phyloP scores from a whole-genome alignment of 2,329 filamentous ascomycete genomes.

The Bipolaris cookei region DNA sequence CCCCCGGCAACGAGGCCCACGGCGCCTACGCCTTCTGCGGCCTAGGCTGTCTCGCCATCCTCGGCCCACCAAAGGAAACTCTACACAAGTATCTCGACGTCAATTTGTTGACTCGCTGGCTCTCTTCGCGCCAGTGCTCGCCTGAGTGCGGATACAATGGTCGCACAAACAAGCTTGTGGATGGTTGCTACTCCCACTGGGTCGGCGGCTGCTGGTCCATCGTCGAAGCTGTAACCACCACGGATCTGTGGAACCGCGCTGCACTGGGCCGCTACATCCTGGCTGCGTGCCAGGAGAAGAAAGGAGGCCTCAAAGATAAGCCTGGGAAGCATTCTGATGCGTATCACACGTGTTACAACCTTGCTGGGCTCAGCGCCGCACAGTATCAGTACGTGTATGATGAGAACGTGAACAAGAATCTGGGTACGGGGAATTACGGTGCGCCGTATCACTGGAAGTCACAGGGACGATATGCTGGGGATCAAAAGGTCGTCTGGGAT shows the following conservation, averaged over 20 bases:
- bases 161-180: conserved; percentile 95
- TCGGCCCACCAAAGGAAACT: conserved; percentile 77
- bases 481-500: conserved; percentile 63
- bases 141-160: conserved; percentile 94
- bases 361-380: conserved; percentile 81
- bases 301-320: conserved; percentile 90
- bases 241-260: conserved; percentile 74
- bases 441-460: conserved; percentile 56
- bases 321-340: conserved; percentile 85
- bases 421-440: conserved; percentile 36
- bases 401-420: conserved; percentile 42
- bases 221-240: conserved; percentile 73
- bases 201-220: conserved; percentile 93
- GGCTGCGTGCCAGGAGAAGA: conserved; percentile 79
- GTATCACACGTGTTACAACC: conserved; percentile 92
- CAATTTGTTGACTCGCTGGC: conserved; percentile 79
- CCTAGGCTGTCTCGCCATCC: conserved; percentile 83
- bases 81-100: conserved; percentile 81
- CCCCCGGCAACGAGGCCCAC: conserved; percentile 88
- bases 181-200: conserved; percentile 99
- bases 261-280: conserved; percentile 89
- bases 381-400: conserved; percentile 68
- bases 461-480: conserved; percentile 58
- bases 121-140: conserved; percentile 85
- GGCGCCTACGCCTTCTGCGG: conserved; percentile 97